Evolutionary conservation across 1,284 basidiomycete genomes (phyloP), one percentile per base, ranked within the genome.

Genomic region (Cerioporus squamosus): DNA sequence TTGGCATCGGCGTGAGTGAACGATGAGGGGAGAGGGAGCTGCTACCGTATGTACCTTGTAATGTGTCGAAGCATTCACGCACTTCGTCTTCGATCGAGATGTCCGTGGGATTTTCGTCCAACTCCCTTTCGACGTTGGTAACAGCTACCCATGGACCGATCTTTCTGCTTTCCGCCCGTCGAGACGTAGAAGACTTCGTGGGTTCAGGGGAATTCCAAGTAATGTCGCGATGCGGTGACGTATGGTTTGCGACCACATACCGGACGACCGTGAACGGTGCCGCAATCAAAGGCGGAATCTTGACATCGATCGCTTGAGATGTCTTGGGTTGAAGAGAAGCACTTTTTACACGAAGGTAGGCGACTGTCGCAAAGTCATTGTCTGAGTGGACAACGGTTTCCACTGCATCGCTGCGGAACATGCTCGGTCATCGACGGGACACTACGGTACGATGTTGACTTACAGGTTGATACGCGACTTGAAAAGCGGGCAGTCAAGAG

Each of bases 401-500:
- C 1, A 83, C 83, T 49, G 88, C 83, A 24, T 75, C 79, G 45
- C 90, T 92, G 58, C 5, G n/a, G 45, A 45, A 6, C 38, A 8
- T 2, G 40, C 2, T 42, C n/a, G 15, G 33, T 36, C 7, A 42
- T 39, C 38, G 38, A 18, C 1, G 18, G 38, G 5, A 39, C 18
- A 22, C 23, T 29, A 5, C 6, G 6, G 26, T 29, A 9, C 9
- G 26, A 29, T 6, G 9, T 6, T 29, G 26, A 68, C 88, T 68
- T 66, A 93, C 90, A 98, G 72, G 3, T 78, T 72, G 43, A 99
- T 89, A 12, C 84, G 81, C 47, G 82, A 81, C 65, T 91, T 93
- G 82, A 97, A 99, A 20, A 98, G 70, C 0, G 96, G 94, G 60
- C 90, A 93, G 67, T 98, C 94, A 20, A 97, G 77, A 1, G 97